Evolutionary conservation across 2,329 filamentous ascomycete genomes (phyloP).

Genomic region (Talaromyces sp.): DNA sequence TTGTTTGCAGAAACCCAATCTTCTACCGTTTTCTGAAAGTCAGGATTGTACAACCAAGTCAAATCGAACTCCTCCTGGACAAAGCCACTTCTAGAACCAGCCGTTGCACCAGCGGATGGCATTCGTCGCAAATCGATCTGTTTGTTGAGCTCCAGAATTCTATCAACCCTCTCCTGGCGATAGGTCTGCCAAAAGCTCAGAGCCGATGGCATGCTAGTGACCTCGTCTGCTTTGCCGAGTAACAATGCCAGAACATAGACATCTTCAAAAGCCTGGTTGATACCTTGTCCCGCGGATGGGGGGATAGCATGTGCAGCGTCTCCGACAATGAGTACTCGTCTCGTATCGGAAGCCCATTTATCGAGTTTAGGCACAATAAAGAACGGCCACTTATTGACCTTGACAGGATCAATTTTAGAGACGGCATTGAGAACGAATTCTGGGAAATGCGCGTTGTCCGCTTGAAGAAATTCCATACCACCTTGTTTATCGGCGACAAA

Average conservation of each 20-base stretch:
- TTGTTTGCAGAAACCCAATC: slow-evolving; percentile 26
- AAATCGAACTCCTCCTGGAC: slow-evolving; percentile 37
- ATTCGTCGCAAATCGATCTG: slow-evolving; percentile 51
- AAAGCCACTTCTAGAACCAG: slow-evolving; percentile 18
- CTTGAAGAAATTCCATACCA: slow-evolving; percentile 24
- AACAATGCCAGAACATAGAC: slow-evolving; percentile 48
- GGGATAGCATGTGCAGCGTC: slow-evolving; percentile 64
- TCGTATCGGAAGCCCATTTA: slow-evolving; percentile 7
- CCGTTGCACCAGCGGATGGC: slow-evolving; percentile 30
- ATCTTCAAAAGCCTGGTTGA: slow-evolving; percentile 59
- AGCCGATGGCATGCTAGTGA: slow-evolving; percentile 27
- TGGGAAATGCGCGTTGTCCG: slow-evolving; percentile 28
- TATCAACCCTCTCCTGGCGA: slow-evolving; percentile 50
- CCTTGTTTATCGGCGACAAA: slow-evolving; percentile 13
- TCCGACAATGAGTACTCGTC: slow-evolving; percentile 51
- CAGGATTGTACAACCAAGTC: slow-evolving; percentile 46
- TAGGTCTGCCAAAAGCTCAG: slow-evolving; percentile 50
- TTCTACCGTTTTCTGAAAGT: slow-evolving; percentile 39
- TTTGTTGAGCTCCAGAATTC: slow-evolving; percentile 49
- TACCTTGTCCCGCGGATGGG: slow-evolving; percentile 60
- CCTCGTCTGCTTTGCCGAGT: slow-evolving; percentile 28
- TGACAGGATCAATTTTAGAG: slow-evolving; percentile 16
- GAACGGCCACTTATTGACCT: slow-evolving; percentile 16
- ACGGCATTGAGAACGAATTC: slow-evolving; percentile 21
- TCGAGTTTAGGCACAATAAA: slow-evolving; percentile 17